A percentile compares a stretch with the other conserved stretches of the same genome.
These are phyloP conservation scores for Phyllostachys edulis DNA, from an alignment of 176 grass and related monocot genomes.

Conservation along the genomic window DNA sequence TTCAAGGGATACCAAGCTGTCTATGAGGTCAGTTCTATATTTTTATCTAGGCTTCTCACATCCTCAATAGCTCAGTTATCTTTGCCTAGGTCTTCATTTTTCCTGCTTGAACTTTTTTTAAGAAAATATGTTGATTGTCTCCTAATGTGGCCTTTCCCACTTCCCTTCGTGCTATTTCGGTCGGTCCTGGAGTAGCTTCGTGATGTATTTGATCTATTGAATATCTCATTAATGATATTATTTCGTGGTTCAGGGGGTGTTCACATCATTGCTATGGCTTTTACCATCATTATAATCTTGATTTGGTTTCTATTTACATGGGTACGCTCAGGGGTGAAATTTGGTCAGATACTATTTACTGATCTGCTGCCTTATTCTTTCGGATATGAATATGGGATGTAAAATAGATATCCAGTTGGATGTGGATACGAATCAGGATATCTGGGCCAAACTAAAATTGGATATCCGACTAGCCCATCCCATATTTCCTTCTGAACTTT, in stretches of 20 bases:
- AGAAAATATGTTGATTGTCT: constrained; percentile 13
- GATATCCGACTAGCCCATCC: constrained; percentile 4
- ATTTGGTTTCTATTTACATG: no score
- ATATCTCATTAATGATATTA: not conserved
- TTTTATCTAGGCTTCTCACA: constrained; percentile 18
- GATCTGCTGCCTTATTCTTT: not conserved
- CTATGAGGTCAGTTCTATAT: constrained; percentile 61
- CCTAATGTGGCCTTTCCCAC: not conserved
- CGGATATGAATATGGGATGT: not conserved
- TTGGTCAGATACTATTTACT: no score
- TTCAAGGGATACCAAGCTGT: constrained; percentile 82
- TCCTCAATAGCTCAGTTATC: not conserved
- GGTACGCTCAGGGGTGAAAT: no score
- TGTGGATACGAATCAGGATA: not conserved
- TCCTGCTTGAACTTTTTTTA: not conserved
- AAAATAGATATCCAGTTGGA: not conserved
- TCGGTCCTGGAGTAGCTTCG: not conserved
- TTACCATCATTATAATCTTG: not conserved
- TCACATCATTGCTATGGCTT: not conserved
- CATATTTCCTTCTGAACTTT: not conserved
- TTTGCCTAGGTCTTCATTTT: not conserved
- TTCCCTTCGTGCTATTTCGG: not conserved
- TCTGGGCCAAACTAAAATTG: not conserved
- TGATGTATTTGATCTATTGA: not conserved
- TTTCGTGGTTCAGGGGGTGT: constrained; percentile 12